Conservation (phyloP, 768 basidiomycete genomes). For the Lactifluus subvellereus region DNA sequence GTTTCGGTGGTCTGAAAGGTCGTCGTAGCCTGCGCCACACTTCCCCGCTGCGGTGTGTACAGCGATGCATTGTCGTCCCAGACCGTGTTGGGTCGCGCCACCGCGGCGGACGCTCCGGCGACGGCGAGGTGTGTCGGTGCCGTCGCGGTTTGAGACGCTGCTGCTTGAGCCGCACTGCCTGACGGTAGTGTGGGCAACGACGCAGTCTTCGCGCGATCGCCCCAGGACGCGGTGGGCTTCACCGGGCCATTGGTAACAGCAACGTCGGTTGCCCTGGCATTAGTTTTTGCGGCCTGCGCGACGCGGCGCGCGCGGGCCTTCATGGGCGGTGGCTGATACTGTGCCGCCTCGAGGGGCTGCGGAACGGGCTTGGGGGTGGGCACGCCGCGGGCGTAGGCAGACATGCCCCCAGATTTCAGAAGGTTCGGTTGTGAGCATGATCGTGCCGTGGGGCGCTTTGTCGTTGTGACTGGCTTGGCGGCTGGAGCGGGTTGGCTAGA, state of each 20-base stretch:
- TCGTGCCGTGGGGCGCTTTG: not conserved
- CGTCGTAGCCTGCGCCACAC: not conserved
- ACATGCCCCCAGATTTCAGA: not conserved
- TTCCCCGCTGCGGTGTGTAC: not conserved
- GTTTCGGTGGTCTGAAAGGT: no score
- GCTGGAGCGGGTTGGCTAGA: not conserved
- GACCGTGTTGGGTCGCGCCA: not conserved
- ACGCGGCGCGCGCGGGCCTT: conserved; percentile 3
- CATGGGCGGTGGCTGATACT: conserved; percentile 1
- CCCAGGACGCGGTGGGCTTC: not conserved
- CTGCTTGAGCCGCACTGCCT: not conserved
- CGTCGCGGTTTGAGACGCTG: not conserved
- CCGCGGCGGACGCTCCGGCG: not conserved
- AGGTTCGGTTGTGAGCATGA: conserved; percentile 2
- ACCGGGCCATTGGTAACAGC: not conserved
- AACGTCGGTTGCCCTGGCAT: not conserved
- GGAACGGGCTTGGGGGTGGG: conserved; percentile 3
- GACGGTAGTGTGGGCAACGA: not conserved
- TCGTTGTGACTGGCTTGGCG: not conserved
- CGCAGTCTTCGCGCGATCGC: not conserved
- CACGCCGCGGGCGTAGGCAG: not conserved
- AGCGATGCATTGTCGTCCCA: not conserved
- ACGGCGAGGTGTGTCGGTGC: not conserved
- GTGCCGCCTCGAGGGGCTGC: conserved; percentile 1
- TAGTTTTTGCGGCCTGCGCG: not conserved